These are phyloP conservation scores for Delonix regia DNA, from an alignment of 306 rosid species.

Conservation along the genomic window DNA sequence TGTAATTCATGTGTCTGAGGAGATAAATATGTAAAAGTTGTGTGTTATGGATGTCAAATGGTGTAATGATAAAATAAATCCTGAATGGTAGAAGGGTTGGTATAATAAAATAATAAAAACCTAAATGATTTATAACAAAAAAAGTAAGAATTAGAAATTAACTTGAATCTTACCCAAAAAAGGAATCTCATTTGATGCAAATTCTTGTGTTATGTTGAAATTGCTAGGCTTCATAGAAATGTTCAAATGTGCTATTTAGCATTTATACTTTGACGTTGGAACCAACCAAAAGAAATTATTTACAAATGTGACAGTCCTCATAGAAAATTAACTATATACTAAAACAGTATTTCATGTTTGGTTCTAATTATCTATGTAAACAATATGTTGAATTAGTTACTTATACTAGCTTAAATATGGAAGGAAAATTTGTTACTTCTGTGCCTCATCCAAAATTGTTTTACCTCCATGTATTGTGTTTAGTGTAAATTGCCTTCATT, in stretches of 20 bases:
- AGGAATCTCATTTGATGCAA: not conserved
- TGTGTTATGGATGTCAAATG: not conserved
- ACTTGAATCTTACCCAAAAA: not conserved
- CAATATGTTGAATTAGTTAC: not conserved
- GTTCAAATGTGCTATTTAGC: constrained; percentile 14
- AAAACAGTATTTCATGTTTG: not conserved
- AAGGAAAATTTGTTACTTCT: not conserved
- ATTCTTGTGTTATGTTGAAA: not conserved
- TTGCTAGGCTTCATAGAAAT: not conserved
- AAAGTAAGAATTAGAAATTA: not conserved
- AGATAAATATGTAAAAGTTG: not conserved
- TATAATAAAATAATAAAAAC: not conserved
- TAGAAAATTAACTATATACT: constrained; percentile 3
- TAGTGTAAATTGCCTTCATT: not conserved
- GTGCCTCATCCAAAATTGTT: not conserved
- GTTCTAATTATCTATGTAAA: not conserved
- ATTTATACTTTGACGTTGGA: not conserved
- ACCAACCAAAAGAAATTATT: not conserved
- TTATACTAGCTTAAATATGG: not conserved
- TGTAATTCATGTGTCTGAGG: not conserved
- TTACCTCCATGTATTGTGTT: not conserved
- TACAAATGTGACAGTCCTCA: not conserved
- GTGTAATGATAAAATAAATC: not conserved
- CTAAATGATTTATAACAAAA: not conserved
- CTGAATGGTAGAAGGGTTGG: not conserved